These are phyloP conservation scores for Euphrasia arctica DNA, from an alignment of 305 asterid species.

Conservation along the genomic window DNA sequence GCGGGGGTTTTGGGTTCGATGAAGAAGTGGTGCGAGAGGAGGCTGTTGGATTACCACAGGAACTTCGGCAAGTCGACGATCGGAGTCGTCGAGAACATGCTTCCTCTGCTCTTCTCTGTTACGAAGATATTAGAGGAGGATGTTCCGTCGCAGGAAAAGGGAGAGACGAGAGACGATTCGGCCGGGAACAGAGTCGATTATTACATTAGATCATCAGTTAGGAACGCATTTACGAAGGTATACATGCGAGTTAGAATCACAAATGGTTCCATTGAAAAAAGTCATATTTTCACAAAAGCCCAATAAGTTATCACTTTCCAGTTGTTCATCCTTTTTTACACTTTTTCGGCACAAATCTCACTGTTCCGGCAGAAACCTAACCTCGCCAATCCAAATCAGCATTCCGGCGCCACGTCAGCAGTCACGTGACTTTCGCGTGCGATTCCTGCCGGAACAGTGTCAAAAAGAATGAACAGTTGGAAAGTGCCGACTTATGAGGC, in stretches of 20 bases:
- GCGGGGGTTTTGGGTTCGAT: slow-evolving; percentile 43
- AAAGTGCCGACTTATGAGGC: too few relatives aligned
- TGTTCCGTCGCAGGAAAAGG: slow-evolving; percentile 47
- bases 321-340: too few relatives aligned
- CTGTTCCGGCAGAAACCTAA: too few relatives aligned
- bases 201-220: slow-evolving; percentile 55
- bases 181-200: slow-evolving; percentile 55
- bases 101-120: slow-evolving; percentile 61
- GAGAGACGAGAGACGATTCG: slow-evolving; percentile 36
- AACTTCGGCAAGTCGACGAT: slow-evolving; percentile 41
- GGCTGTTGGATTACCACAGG: slow-evolving; percentile 62
- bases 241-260: neutral
- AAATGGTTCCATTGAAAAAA: too few relatives aligned
- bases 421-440: too few relatives aligned
- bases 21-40: slow-evolving; percentile 74
- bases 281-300: too few relatives aligned
- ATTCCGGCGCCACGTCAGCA: too few relatives aligned
- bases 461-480: too few relatives aligned
- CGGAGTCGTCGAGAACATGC: slow-evolving; percentile 63
- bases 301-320: too few relatives aligned
- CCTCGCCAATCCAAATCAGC: too few relatives aligned
- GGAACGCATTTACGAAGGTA: slow-evolving; percentile 66
- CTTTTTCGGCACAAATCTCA: too few relatives aligned
- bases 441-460: too few relatives aligned
- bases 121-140: slow-evolving; percentile 78